Percentiles rank a stretch among this genome's conserved stretches.
Evolutionary conservation across 176 grass and related monocot species (phyloP).

Genomic region (Carex kokanica): DNA sequence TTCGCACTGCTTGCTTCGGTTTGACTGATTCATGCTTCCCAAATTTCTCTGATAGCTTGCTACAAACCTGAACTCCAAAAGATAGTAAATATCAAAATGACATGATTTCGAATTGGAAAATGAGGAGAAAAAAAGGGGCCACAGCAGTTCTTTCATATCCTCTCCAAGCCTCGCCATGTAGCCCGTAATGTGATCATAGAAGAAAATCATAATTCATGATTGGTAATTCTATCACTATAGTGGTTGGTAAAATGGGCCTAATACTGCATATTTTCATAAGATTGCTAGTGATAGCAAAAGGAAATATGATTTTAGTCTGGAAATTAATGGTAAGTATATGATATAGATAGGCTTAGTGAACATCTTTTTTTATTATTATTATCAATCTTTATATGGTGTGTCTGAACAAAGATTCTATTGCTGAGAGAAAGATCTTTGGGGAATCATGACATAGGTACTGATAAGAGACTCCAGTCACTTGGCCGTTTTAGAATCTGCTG

Average conservation of each 20-base stretch:
- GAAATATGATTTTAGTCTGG: neutral
- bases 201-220: neutral
- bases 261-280: neutral
- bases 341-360: neutral
- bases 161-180: neutral
- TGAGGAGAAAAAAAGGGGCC: neutral
- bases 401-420: too few relatives aligned
- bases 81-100: neutral
- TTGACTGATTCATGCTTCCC: constrained; percentile 76
- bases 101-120: constrained; percentile 6
- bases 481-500: neutral
- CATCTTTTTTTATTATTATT: neutral
- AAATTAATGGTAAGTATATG: neutral
- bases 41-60: constrained; percentile 76
- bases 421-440: neutral
- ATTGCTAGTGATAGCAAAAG: neutral
- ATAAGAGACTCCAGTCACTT: neutral
- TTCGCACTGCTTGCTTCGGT: constrained; percentile 71
- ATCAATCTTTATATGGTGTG: neutral
- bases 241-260: neutral
- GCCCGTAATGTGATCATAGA: neutral
- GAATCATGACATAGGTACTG: neutral
- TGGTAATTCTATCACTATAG: neutral
- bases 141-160: neutral
- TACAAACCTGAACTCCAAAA: constrained; percentile 61